A percentile compares a stretch with the other conserved stretches of the same genome.
These are phyloP conservation scores for Fusarium gaditjirri DNA, from an alignment of 2,329 filamentous ascomycete genomes.

Conservation along the genomic window DNA sequence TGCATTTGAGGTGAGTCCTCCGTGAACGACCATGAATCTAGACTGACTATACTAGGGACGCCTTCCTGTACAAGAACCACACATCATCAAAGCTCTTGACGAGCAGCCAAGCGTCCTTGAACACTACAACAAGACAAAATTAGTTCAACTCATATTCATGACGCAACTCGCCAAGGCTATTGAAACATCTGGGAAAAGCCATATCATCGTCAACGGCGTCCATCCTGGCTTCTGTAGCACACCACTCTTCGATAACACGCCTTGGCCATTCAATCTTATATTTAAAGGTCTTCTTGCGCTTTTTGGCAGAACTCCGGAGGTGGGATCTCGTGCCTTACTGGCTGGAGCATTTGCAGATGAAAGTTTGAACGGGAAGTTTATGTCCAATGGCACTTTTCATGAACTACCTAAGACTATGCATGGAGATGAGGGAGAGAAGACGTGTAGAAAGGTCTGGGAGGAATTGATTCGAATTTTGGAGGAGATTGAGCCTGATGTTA, in stretches of 20 bases:
- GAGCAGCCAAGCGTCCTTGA: slow-evolving; percentile 29
- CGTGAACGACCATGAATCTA: no score
- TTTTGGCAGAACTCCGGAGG: slow-evolving; percentile 52
- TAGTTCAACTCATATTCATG: slow-evolving; percentile 46
- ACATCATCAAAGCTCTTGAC: slow-evolving; percentile 50
- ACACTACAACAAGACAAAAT: slow-evolving; percentile 48
- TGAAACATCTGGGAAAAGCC: slow-evolving; percentile 45
- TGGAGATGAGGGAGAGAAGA: slow-evolving; percentile 50
- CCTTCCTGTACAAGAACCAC: slow-evolving; percentile 49
- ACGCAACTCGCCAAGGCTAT: slow-evolving; percentile 49
- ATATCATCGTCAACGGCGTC: slow-evolving; percentile 52
- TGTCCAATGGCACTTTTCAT: slow-evolving; percentile 49
- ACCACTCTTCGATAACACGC: slow-evolving; percentile 50
- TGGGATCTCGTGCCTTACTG: slow-evolving; percentile 54
- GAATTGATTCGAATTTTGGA: slow-evolving; percentile 58
- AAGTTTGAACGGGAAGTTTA: slow-evolving; percentile 55
- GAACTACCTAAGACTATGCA: slow-evolving; percentile 40
- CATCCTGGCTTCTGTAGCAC: slow-evolving; percentile 56
- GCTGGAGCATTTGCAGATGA: slow-evolving; percentile 51
- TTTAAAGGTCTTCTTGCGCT: slow-evolving; percentile 27
- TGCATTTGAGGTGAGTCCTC: slow-evolving; percentile 25
- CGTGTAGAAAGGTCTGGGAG: slow-evolving; percentile 53
- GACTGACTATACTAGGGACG: slow-evolving; percentile 37
- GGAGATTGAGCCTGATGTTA: slow-evolving; percentile 53
- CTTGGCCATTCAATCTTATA: slow-evolving; percentile 44